Base-by-base conservation (phyloP, 2,329 filamentous ascomycete species). In the Diaporthe vexans region DNA sequence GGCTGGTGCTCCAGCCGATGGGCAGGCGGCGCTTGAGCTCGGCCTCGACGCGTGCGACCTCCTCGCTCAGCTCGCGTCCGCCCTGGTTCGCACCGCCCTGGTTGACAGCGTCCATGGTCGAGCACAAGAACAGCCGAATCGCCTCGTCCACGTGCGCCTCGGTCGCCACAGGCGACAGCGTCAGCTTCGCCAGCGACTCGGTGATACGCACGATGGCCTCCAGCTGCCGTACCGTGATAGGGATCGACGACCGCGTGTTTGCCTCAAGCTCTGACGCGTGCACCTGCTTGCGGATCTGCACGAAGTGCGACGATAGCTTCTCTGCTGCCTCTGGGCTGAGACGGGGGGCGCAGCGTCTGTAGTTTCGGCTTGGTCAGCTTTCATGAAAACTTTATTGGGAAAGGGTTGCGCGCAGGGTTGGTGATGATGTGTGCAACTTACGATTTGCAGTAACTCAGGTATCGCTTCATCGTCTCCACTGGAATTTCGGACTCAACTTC, bases 171-270 rank as follows among this genome's bases (percentile, higher is more conserved):
- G 95, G 93, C 0, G 94, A 94, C 11, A 99, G 90, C 0, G 93
- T 92, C 57, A 99, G 88, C 83, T 99, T 99, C 73, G 97, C 97
- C 2, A 99, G 90, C 0, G 97, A 95, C 83, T 99, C 97, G 3
- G 95, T 97, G 80, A 99, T 98, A 82, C 97, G 96, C 77, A 98
- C 94, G 78, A 99, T 97, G 79, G 96, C 96, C 84, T 99, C 97
- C 8, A 99, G 91, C 82, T 99, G 97, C 82, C 97, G 95, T 69
- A 99, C 94, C 0, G 97, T 99, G 83, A 99, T 99, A 69, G 97
- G 97, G 79, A 99, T 98, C 26, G 94, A 97, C 9, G 94, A 97
- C 24, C 97, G 93, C 54, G 94, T 90, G 83, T 98, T 97, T 76
- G 95, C 93, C 80, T 97, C 94, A 58, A 97, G 88, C 83, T 99